phyloP scores from a whole-genome alignment of 495 filamentous ascomycete species.

The Penicillium steckii region DNA sequence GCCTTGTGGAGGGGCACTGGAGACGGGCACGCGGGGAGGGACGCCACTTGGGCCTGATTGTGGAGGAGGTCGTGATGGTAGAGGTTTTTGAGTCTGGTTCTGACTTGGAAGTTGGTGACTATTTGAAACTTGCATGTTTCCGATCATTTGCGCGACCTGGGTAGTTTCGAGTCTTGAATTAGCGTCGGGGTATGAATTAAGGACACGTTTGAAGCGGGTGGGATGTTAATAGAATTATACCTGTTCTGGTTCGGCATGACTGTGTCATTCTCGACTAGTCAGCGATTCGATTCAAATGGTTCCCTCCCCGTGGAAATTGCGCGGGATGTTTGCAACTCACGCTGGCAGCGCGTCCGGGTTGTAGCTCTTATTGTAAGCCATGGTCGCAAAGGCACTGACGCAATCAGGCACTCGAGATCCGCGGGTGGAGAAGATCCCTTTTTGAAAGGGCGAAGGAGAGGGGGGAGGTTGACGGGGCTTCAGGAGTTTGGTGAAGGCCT shows the following conservation, averaged over 20 bases:
- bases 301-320: not conserved
- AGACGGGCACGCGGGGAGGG: conserved; percentile 31
- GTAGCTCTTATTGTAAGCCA: conserved; percentile 92
- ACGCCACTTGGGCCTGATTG: conserved; percentile 22
- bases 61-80: conserved; percentile 28
- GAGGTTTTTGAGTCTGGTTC: conserved; percentile 21
- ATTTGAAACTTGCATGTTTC: conserved; percentile 34
- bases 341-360: conserved; percentile 98
- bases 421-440: not conserved
- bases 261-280: conserved; percentile 33
- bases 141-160: conserved; percentile 57
- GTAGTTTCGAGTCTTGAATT: not conserved
- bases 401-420: conserved; percentile 11
- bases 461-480: too few species aligned
- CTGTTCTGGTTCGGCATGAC: conserved; percentile 93
- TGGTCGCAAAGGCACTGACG: conserved; percentile 42
- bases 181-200: not conserved
- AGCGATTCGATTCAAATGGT: conserved; percentile 11
- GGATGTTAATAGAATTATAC: conserved; percentile 56
- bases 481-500: too few species aligned
- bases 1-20: conserved; percentile 27
- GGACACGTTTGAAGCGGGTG: not conserved
- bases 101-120: conserved; percentile 9
- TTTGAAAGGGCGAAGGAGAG: not conserved
- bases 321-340: conserved; percentile 52